A percentile compares a stretch with the other conserved stretches of the same genome.
Evolutionary conservation across 495 filamentous ascomycete genomes (phyloP).

Genomic region (Chaetomium fimeti): DNA sequence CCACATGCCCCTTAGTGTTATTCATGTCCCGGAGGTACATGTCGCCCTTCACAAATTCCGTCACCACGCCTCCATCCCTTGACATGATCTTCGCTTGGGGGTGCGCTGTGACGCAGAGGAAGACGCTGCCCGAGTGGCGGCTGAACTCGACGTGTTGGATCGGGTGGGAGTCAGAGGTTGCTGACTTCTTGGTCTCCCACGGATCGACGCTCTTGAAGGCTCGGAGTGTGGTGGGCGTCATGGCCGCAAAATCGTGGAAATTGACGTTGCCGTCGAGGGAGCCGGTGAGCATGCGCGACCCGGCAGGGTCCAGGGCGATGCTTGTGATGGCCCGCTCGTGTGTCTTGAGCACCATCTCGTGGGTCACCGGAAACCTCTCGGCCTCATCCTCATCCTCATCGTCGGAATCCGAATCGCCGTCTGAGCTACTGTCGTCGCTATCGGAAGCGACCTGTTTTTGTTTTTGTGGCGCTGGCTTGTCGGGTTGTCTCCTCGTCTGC

Average conservation of each 20-base stretch:
- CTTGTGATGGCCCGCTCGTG: constrained; percentile 88
- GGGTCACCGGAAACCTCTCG: constrained; percentile 89
- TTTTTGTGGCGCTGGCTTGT: constrained; percentile 33
- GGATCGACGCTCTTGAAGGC: constrained; percentile 94
- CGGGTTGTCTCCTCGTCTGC: constrained; percentile 61
- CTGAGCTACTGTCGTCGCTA: constrained; percentile 48
- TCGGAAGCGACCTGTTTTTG: constrained; percentile 41
- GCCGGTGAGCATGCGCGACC: constrained; percentile 79
- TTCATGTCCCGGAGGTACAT: constrained; percentile 97
- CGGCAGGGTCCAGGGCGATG: constrained; percentile 78
- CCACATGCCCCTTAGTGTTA: constrained; percentile 93
- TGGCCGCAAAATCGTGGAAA: constrained; percentile 90
- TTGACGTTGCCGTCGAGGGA: constrained; percentile 90
- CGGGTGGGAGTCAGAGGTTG: constrained; percentile 75
- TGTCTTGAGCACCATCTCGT: constrained; percentile 87
- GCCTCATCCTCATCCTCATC: constrained; percentile 75
- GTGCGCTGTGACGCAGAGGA: constrained; percentile 82
- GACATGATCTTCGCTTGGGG: constrained; percentile 85
- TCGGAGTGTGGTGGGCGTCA: constrained; percentile 90
- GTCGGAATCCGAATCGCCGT: constrained; percentile 53
- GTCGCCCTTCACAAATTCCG: constrained; percentile 92
- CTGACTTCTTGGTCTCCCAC: constrained; percentile 66
- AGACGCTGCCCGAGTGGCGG: constrained; percentile 70
- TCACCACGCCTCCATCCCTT: constrained; percentile 79
- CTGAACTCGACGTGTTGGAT: constrained; percentile 87